Base-by-base conservation (phyloP, 2,329 filamentous ascomycete species). In the Cladophialophora carrionii region DNA sequence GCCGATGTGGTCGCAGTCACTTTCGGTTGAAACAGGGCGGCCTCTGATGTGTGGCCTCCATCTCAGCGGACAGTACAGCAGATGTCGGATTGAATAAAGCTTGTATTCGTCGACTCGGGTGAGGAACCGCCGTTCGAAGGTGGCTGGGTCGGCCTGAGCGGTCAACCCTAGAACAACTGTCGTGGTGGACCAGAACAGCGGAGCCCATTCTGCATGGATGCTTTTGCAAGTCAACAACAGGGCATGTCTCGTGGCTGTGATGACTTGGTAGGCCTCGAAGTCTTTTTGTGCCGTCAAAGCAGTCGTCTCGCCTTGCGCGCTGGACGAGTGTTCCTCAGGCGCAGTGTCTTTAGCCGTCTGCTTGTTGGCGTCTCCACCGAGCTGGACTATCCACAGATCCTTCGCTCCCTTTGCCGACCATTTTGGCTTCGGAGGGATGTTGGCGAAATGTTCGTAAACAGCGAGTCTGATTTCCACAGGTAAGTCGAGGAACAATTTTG, bases 131-230 rank as follows among this genome's bases (percentile, higher is more conserved):
- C 48, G 48, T 17, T 51, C 48, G 24, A 51, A 51, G n/a, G 48
- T 51, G 20, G 22, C 48, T 14, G 48, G 48, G 22, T 51, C 48
- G 22, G 48, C 26, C 4, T 14, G 22, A 7, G 5, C 22, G 22
- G 48, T 14, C 0, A 7, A 24, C 20, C 48, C 48, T 26, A 51
- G 9, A 20, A 5, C 9, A 6, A 51, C 24, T 29, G 22, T 51
- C 10, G 48, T 26, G 22, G 48, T 24, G 48, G 48, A 51, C 48
- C 22, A 51, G 48, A 51, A 51, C 20, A 51, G 24, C 20, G 48
- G 48, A 14, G 48, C 20, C 48, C 48, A 51, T 26, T 51, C 48
- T 51, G 9, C 22, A 5, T 51, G 48, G 4, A 51, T 17, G 2
- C 24, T 26, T 51, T 51, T 51, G 48, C 48, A 51, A 14, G 48